phyloP scores from a whole-genome alignment of 495 filamentous ascomycete genomes.

The Xylaria cubensis region DNA sequence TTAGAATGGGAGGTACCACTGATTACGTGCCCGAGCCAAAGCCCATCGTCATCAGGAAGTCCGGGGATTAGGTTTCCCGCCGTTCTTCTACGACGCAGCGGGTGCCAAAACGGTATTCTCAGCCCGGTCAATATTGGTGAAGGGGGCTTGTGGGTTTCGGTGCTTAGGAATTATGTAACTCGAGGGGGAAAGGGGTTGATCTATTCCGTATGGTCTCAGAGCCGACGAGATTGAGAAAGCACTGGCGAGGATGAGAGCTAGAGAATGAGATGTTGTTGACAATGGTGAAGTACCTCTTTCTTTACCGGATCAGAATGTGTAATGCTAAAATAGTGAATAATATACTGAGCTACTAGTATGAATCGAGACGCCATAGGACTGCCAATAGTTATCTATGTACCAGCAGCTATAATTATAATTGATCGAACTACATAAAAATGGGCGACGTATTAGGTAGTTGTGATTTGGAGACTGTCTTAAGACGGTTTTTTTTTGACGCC shows the following conservation, averaged over 20 bases:
- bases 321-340: too few species aligned
- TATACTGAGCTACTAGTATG: not conserved
- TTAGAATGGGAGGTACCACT: conserved; percentile 51
- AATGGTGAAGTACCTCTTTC: not conserved
- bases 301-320: not conserved
- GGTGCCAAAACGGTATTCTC: not conserved
- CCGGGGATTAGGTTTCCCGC: conserved; percentile 39
- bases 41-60: conserved; percentile 41
- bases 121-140: not conserved
- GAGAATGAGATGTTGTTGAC: not conserved
- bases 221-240: not conserved
- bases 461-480: too few species aligned
- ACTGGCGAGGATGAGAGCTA: not conserved
- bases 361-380: not conserved
- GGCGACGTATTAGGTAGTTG: too few species aligned
- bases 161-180: not conserved
- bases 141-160: not conserved
- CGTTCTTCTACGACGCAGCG: conserved; percentile 9
- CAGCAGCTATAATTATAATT: too few species aligned
- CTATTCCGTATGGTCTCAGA: not conserved
- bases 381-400: not conserved
- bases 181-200: not conserved
- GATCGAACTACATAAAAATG: too few species aligned
- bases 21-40: conserved; percentile 51
- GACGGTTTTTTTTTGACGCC: too few species aligned